phyloP scores from a whole-genome alignment of 495 filamentous ascomycete genomes.

The Neurospora tetraspora region DNA sequence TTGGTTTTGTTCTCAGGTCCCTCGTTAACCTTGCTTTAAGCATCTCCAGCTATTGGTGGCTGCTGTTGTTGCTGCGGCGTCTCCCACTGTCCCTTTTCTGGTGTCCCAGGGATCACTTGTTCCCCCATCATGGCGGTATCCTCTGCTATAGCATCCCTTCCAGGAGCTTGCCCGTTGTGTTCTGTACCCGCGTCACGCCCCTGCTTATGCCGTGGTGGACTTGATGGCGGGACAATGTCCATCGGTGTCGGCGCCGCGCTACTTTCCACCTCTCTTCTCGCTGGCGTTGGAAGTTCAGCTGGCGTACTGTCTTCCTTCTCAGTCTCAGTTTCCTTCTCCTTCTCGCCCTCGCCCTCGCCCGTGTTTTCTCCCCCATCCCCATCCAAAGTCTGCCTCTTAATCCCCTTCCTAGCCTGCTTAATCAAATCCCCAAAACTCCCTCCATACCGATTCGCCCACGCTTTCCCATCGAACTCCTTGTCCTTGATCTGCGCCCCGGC shows the following conservation, averaged over 20 bases:
- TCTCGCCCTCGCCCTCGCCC: not conserved
- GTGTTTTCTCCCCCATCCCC: not conserved
- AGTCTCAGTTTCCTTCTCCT: not conserved
- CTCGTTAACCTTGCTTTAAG: not conserved
- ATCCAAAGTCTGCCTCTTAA: conserved; percentile 4
- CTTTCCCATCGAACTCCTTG: conserved; percentile 73
- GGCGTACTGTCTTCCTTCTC: not conserved
- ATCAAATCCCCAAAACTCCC: conserved; percentile 67
- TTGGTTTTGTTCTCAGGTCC: no score
- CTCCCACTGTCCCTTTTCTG: not conserved
- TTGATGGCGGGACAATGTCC: not conserved
- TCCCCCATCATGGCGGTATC: not conserved
- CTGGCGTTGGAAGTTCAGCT: not conserved
- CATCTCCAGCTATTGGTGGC: not conserved
- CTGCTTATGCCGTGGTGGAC: not conserved
- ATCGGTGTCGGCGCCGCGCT: not conserved
- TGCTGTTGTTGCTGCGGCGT: not conserved
- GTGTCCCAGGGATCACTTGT: not conserved
- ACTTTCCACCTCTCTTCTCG: not conserved
- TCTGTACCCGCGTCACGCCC: not conserved
- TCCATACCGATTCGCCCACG: conserved; percentile 65
- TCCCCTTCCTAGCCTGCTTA: conserved; percentile 44
- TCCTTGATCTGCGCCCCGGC: conserved; percentile 44
- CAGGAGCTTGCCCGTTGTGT: not conserved
- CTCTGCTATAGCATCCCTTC: not conserved